Evolutionary conservation across 352 stramenopile species (phyloP).

Genomic region (Pythium sukuiense): DNA sequence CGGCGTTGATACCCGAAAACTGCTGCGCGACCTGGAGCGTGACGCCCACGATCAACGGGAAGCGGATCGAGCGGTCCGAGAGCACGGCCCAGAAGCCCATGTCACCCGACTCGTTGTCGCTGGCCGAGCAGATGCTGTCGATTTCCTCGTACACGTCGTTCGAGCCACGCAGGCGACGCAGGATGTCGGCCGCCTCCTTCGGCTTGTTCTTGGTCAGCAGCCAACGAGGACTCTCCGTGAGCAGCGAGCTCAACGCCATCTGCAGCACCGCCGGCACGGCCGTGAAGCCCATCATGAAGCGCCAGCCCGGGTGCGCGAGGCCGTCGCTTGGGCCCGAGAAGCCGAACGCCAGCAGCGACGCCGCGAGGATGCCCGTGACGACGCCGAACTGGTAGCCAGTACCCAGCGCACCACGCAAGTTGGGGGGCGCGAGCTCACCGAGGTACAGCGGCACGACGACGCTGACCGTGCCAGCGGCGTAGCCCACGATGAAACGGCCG

Average conservation of each 20-base stretch:
- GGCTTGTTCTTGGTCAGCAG: constrained; percentile 47
- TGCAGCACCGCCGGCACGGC: constrained; percentile 39
- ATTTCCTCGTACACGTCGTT: constrained; percentile 52
- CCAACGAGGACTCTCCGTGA: constrained; percentile 45
- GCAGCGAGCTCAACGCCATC: constrained; percentile 38
- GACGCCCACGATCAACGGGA: constrained; percentile 41
- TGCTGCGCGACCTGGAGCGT: constrained; percentile 43
- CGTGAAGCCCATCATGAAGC: constrained; percentile 48
- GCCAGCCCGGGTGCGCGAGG: constrained; percentile 37
- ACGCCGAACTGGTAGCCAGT: constrained; percentile 51
- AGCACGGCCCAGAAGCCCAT: constrained; percentile 48
- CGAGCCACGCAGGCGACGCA: constrained; percentile 45
- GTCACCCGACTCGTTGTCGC: constrained; percentile 45
- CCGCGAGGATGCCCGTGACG: constrained; percentile 41
- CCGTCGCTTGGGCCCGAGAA: constrained; percentile 37
- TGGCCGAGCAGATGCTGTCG: constrained; percentile 50
- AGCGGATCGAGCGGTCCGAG: constrained; percentile 37
- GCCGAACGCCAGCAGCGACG: constrained; percentile 43
- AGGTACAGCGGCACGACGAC: constrained; percentile 52
- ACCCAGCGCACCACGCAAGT: constrained; percentile 40
- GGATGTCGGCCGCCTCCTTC: constrained; percentile 44
- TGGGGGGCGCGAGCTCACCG: constrained; percentile 42
- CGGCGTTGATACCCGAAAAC: constrained; percentile 46
- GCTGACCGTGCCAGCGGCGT: constrained; percentile 38
- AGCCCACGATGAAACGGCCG: constrained; percentile 45